These are phyloP conservation scores for Coprinopsis cinerea DNA, from an alignment of 768 basidiomycete genomes.

Conservation along the genomic window DNA sequence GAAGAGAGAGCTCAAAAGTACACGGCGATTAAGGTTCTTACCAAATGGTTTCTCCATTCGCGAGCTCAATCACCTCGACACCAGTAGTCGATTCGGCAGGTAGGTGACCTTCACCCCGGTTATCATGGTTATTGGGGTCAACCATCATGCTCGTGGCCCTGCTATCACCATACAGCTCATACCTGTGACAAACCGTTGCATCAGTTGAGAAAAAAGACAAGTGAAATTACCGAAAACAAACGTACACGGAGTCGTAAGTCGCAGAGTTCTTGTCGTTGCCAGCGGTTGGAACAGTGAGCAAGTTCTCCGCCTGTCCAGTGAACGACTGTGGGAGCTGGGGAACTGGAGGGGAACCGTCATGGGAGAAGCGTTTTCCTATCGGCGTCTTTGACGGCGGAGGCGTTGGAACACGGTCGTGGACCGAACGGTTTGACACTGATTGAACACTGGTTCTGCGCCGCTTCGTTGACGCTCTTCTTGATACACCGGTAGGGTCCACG, in stretches of 20 bases:
- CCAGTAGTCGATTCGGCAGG: conserved; percentile 51
- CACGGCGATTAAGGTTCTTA: conserved; percentile 27
- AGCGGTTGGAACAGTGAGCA: conserved; percentile 32
- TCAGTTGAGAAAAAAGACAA: conserved; percentile 18
- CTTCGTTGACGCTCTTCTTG: conserved; percentile 52
- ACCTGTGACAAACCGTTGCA: conserved; percentile 47
- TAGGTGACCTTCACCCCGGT: conserved; percentile 22
- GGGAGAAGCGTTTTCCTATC: conserved; percentile 55
- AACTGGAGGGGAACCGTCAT: conserved; percentile 61
- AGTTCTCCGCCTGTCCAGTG: conserved; percentile 32
- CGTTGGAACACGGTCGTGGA: conserved; percentile 78
- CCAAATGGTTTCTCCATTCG: conserved; percentile 89
- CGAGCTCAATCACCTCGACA: conserved; percentile 74
- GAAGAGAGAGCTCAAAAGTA: conserved; percentile 15
- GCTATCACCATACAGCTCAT: conserved; percentile 75
- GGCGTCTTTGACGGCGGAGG: conserved; percentile 72
- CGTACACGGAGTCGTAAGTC: conserved; percentile 75
- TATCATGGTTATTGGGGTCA: conserved; percentile 28
- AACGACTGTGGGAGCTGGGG: conserved; percentile 56
- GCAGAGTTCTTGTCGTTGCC: conserved; percentile 56
- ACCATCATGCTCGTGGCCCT: conserved; percentile 28
- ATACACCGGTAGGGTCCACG: conserved; percentile 47
- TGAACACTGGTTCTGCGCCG: conserved; percentile 58
- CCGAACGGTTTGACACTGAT: conserved; percentile 62
- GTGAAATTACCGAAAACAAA: conserved; percentile 17